Base-by-base conservation (phyloP, 1,284 basidiomycete species). In the Rhizoctonia solani region DNA sequence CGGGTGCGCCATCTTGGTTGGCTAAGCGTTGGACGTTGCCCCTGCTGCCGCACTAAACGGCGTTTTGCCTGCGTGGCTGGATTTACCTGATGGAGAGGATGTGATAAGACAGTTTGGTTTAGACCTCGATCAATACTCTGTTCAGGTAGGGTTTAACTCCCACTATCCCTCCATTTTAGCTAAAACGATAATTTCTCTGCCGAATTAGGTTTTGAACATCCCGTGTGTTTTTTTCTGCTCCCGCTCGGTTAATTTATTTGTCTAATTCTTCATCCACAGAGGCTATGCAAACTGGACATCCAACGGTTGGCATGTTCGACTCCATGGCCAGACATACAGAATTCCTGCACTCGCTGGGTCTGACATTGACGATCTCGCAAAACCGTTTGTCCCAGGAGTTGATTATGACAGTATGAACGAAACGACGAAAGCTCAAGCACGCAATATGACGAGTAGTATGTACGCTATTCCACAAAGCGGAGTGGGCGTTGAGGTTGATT, bases 221-320 rank as follows among this genome's bases (percentile, higher is more conserved):
- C 69, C 69, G 69, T 71, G 44, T 32, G 69, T 30, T 3, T 30
- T 25, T 29, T 23, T 23, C 11, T n/a, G 14, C 37, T 41, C 9
- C 9, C n/a, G n/a, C n/a, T n/a, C n/a, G n/a, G n/a, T n/a, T n/a
- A n/a, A n/a, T 46, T 19, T 21, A 23, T 46, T 29, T 25, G 4
- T 25, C 49, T 6, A 44, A 21, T 19, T 19, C n/a, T 19, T 14
- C 25, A 46, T 37, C 23, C 23, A 3, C 30, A 72, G 71, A 0
- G 65, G 68, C 19, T 72, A 71, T 41, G 71, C 71, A 27, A 72
- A 72, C 52, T 72, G 69, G 69, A 70, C 69, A 4, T 37, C 32
- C 19, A 42, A 53, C 21, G 69, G 69, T 34, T 72, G 71, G 71
- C 67, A 69, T 32, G 50, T 69, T 14, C 69, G 71, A n/a, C 34